These are phyloP conservation scores for Nakazawaea anatomiae DNA, from an alignment of 805 yeast genomes.

Conservation along the genomic window DNA sequence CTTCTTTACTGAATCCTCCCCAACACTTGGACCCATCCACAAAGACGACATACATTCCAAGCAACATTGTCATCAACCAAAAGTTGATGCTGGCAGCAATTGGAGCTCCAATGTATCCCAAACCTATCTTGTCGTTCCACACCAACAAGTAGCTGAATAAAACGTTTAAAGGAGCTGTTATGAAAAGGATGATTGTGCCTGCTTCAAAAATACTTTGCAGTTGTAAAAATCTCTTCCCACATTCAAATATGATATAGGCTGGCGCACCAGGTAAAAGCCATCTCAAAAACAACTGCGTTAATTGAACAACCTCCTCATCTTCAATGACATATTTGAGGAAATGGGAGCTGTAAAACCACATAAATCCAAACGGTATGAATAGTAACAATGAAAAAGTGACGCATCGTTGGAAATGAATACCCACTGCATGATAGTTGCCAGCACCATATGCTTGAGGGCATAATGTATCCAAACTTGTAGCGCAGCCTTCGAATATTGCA, in stretches of 20 bases:
- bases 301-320: conserved; percentile 35
- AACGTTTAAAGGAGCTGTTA: conserved; percentile 71
- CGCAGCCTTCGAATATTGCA: conserved; percentile 70
- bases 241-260: conserved; percentile 64
- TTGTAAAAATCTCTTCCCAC: conserved; percentile 67
- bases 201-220: conserved; percentile 80
- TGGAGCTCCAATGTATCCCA: conserved; percentile 77
- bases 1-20: conserved; percentile 46
- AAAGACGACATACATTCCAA: conserved; percentile 48
- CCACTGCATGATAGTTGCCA: conserved; percentile 55
- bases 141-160: conserved; percentile 60
- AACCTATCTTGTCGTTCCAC: conserved; percentile 52
- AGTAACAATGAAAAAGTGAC: conserved; percentile 51
- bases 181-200: conserved; percentile 57
- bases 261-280: conserved; percentile 65
- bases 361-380: conserved; percentile 52
- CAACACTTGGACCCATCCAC: conserved; percentile 68
- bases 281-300: conserved; percentile 54
- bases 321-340: conserved; percentile 39
- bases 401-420: conserved; percentile 63
- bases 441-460: conserved; percentile 81
- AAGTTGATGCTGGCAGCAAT: conserved; percentile 64
- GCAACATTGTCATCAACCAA: conserved; percentile 58
- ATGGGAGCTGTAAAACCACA: conserved; percentile 58
- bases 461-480: conserved; percentile 70